Base-by-base conservation (phyloP, 495 filamentous ascomycete species). In the Trichoderma gamsii region DNA sequence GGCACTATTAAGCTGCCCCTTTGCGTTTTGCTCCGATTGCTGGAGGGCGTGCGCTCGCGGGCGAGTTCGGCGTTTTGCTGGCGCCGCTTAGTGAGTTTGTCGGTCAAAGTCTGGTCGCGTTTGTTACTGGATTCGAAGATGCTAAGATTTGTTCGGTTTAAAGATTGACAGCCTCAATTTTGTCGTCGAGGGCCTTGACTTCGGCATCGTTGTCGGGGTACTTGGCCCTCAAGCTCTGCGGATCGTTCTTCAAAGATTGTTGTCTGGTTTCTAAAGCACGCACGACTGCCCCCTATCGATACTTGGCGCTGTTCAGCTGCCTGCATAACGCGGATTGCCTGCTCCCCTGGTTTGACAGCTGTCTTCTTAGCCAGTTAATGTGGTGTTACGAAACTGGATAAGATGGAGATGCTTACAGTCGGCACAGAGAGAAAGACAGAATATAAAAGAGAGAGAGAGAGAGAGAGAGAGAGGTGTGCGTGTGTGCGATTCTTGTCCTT, bases 121-220 rank as follows among this genome's bases (percentile, higher is more conserved):
- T 85, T 85, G 41, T 90, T 89, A 75, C 97, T 97, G 16, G 92
- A 88, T 71, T 98, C 95, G 38, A 97, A 86, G 18, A 97, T 85
- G 16, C 89, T 88, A 2, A 97, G 78, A 5, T 91, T 93, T 71
- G 97, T 93, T 59, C 94, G 86, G 71, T 97, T 97, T 21, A 92
- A 94, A 11, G 90, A 87, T 76, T 99, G 0, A 99, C 84, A 3
- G 92, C 89, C 4, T 88, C 75, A 70, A 98, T 92, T 63, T 94
- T 91, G 43, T 89, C 84, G 67, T 90, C 88, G 6, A 97, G 81
- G 15, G 85, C 84, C 68, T 88, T 86, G 56, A 89, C 84, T 75
- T 97, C 92, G 49, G 93, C 90, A 85, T 86, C 1, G 88, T 88
- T 25, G 88, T 88, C 1, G 90, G 90, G 0, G 12, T 25, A 29